Base-by-base conservation (phyloP, 2,329 filamentous ascomycete species). In the Fusarium decemcellulare region DNA sequence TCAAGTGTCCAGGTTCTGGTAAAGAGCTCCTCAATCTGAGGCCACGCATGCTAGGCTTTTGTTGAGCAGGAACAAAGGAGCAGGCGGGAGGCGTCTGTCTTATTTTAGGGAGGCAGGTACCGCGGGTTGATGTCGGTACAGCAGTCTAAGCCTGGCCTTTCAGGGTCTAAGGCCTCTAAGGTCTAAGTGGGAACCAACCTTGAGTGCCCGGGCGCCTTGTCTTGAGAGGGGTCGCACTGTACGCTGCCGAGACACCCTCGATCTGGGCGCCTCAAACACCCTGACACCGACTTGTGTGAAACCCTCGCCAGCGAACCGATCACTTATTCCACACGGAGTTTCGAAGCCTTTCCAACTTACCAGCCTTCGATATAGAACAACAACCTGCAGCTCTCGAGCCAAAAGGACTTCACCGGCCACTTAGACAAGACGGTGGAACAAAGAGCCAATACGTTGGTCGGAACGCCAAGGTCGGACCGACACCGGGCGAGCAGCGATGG, bases 151-250 rank as follows among this genome's bases (percentile, higher is more conserved):
- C 23, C 23, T 23, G 23, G 23, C 1, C 23, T 23, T 23, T 23
- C 12, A 34, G 32, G 12, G 32, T 34, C 12, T 34, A 9, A 34
- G 12, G 9, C 32, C 12, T 34, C 12, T 3, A 40, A 15, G 42
- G 42, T 44, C 42, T 44, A 44, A 44, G 42, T 44, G 42, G 42
- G n/a, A 42, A 16, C 40, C 16, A 47, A 47, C 43, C 36, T 42
- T 5, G 56, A 37, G 59, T 65, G 65, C 23, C 32, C 8, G 32
- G 60, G 42, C 15, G 29, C 10, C 46, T 18, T 12, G n/a, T 12
- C 46, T 18, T 7, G n/a, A 27, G 14, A 16, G 39, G 52, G 42
- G 42, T 56, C 67, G 59, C 67, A 70, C 67, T 67, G 67, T 70
- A 50, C 18, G 47, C 46, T 70, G 29, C 42, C 44, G 36, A 56